These are phyloP conservation scores for Fusarium udum DNA, from an alignment of 2,329 filamentous ascomycete species.

Conservation along the genomic window DNA sequence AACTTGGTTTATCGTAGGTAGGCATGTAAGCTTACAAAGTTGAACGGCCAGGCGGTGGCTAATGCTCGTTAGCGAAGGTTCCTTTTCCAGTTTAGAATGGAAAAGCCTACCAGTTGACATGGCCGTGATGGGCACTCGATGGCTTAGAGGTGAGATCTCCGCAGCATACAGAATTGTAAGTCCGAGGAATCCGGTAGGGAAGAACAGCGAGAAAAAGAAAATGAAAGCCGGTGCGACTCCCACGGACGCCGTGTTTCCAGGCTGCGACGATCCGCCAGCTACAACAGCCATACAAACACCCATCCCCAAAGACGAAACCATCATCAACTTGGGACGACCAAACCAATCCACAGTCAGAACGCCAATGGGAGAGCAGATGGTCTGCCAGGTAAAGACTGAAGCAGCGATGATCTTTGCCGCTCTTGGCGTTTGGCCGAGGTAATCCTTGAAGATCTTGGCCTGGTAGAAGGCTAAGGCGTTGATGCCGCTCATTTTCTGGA, in stretches of 20 bases:
- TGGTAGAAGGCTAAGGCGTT: conserved; percentile 3
- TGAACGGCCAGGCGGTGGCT: neutral
- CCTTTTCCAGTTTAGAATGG: accelerated
- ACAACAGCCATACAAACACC: conserved; percentile 5
- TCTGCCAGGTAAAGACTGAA: neutral
- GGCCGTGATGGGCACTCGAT: conserved; percentile 2
- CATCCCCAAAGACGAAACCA: neutral
- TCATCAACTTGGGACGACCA: conserved; percentile 6
- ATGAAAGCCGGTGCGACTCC: neutral
- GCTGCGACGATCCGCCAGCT: neutral
- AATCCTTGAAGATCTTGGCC: conserved; percentile 9
- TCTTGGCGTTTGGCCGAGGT: neutral
- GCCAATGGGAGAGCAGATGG: neutral
- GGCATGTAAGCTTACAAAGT: neutral
- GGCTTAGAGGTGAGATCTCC: neutral
- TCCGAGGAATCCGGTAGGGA: conserved; percentile 1
- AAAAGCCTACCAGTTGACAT: neutral
- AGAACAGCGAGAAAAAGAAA: conserved; percentile 4
- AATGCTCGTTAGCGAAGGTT: accelerated
- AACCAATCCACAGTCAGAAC: neutral
- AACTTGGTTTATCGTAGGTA: neutral
- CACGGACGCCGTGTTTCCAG: neutral
- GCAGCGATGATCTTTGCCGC: conserved; percentile 6
- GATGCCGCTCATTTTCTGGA: conserved; percentile 6
- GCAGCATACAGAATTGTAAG: conserved; percentile 4